Evolutionary conservation across 805 yeast genomes (phyloP), one percentile per base, ranked within the genome.

Genomic region (Kluyveromyces siamensis): DNA sequence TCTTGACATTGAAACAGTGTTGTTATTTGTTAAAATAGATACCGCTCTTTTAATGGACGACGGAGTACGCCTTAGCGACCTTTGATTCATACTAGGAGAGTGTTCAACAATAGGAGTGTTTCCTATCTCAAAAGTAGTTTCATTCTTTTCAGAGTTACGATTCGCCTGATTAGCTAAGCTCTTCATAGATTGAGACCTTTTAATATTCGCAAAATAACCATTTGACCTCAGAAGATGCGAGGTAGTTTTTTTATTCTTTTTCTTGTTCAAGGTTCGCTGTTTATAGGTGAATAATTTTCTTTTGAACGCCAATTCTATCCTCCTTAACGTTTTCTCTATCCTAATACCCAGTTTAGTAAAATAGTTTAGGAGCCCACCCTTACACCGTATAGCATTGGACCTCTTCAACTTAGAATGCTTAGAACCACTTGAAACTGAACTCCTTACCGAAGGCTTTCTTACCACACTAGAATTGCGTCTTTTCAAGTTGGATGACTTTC

Each of bases 31-130:
- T 30, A 65, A 55, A 1, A 57, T 59, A 1, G 70, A 66, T 5
- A 68, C 69, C 10, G 70, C 70, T 48, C 70, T 57, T 50, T 62
- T 64, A 18, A 66, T 65, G 7, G 68, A 63, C 0, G 70, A 66
- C 8, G 64, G 62, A 0, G 69, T 63, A 35, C 70, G 58, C 51
- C 68, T 58, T 40, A 66, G 49, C 17, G 66, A 57, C 7, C 58
- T 45, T 4, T 35, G 45, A 7, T 17, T 43, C 9, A 35, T 30
- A 27, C 39, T 43, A 10, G 45, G 36, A 2, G 39, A 43, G 14
- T 30, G 38, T n/a, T 8, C 16, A 14, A 43, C 45, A 16, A 43
- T 16, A 7, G 38, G 38, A 38, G 38, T 43, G 36, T 43, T 43
- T 8, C 27, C 16, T 10, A 43, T 33, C 16, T 35, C 39, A 14